These are phyloP conservation scores for Clavispora santaluciae DNA, from an alignment of 805 yeast genomes.

Conservation along the genomic window DNA sequence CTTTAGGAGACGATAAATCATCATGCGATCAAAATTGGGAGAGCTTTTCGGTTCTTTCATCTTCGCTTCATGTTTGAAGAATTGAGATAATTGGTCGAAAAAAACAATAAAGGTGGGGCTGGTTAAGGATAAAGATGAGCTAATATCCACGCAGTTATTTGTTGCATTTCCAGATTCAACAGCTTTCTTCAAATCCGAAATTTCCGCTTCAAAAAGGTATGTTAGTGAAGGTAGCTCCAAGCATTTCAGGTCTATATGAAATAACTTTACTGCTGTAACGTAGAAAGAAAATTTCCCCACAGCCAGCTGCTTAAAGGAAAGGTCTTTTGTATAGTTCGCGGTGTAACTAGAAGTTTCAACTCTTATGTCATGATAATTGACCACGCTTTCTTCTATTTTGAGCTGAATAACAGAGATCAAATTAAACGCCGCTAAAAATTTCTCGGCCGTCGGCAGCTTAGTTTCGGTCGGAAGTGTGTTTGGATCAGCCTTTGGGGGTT, in stretches of 20 bases:
- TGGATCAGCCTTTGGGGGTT: not conserved
- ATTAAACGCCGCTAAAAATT: slow-evolving; percentile 4
- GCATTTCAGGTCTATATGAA: slow-evolving; percentile 25
- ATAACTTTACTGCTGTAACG: slow-evolving; percentile 25
- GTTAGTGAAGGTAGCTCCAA: slow-evolving; percentile 36
- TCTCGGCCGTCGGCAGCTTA: not conserved
- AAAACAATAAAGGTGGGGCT: slow-evolving; percentile 33
- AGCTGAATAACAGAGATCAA: slow-evolving; percentile 10
- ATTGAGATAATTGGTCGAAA: slow-evolving; percentile 31
- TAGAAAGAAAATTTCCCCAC: slow-evolving; percentile 16
- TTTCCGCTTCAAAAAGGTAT: slow-evolving; percentile 18
- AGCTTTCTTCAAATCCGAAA: slow-evolving; percentile 20
- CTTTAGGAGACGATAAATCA: slow-evolving; percentile 1
- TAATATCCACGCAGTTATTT: slow-evolving; percentile 12
- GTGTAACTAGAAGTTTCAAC: slow-evolving; percentile 13
- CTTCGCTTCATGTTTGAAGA: slow-evolving; percentile 5
- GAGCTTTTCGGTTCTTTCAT: not conserved
- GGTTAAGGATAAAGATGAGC: slow-evolving; percentile 23
- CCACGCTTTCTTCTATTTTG: slow-evolving; percentile 15
- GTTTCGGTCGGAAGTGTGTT: not conserved
- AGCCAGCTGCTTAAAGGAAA: slow-evolving; percentile 11
- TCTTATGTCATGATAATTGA: slow-evolving; percentile 8
- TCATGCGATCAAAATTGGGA: not conserved
- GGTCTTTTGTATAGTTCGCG: slow-evolving; percentile 8
- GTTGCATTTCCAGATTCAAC: slow-evolving; percentile 4